Conservation (phyloP, 768 basidiomycete genomes). For the Psilocybe azurescens region DNA sequence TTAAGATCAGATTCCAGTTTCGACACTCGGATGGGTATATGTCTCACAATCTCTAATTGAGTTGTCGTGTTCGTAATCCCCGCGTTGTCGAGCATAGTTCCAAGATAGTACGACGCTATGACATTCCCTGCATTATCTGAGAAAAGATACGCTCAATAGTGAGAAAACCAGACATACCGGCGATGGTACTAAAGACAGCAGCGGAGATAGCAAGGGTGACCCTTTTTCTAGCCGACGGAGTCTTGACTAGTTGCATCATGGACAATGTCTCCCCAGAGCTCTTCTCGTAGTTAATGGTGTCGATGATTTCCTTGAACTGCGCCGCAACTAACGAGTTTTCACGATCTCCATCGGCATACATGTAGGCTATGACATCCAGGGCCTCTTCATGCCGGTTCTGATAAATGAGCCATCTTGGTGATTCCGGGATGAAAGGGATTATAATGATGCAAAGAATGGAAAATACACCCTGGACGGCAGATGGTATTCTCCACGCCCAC, state of each 20-base stretch:
- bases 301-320: conserved; percentile 19
- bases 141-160: neutral
- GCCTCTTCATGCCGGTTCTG: conserved; percentile 15
- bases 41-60: conserved; percentile 19
- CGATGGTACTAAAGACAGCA: conserved; percentile 24
- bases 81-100: conserved; percentile 22
- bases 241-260: conserved; percentile 17
- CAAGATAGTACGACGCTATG: conserved; percentile 23
- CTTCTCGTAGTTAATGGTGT: conserved; percentile 18
- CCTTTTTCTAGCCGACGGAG: conserved; percentile 18
- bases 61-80: conserved; percentile 20
- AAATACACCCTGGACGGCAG: conserved; percentile 34
- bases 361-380: conserved; percentile 16
- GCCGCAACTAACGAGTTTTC: conserved; percentile 7
- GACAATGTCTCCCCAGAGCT: conserved; percentile 12
- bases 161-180: conserved; percentile 7
- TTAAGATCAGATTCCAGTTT: neutral
- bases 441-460: conserved; percentile 35
- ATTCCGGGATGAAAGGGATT: conserved; percentile 41
- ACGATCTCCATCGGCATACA: conserved; percentile 19
- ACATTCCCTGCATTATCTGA: conserved; percentile 15
- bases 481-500: conserved; percentile 39
- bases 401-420: conserved; percentile 41
- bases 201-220: conserved; percentile 19
- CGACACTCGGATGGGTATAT: no score